phyloP scores from a whole-genome alignment of 1,284 basidiomycete species.

The Rhizoctonia solani region DNA sequence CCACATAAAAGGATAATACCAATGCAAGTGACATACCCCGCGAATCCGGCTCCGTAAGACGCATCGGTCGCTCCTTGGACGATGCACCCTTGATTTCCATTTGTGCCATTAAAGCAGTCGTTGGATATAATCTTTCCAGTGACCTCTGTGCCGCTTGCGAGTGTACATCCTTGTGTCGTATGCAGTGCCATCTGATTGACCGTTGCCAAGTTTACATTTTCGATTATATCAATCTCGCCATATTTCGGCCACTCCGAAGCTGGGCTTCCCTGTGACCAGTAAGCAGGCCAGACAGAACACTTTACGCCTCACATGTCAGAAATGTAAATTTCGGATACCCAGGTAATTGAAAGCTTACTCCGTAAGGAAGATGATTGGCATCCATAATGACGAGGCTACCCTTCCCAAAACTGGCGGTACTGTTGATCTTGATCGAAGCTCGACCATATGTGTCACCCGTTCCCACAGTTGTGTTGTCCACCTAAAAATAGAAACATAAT shows the following conservation, averaged over 20 bases:
- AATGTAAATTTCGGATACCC: neutral
- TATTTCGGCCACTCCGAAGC: constrained; percentile 39
- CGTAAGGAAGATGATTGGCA: constrained; percentile 32
- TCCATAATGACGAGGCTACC: constrained; percentile 35
- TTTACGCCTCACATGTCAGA: too few relatives aligned
- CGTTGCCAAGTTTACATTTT: constrained; percentile 40
- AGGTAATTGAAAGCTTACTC: constrained; percentile 10
- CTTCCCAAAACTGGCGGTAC: constrained; percentile 5
- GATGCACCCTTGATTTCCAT: constrained; percentile 39
- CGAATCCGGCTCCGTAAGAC: constrained; percentile 39
- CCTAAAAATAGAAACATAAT: neutral
- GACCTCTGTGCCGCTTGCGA: constrained; percentile 9
- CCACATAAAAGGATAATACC: neutral
- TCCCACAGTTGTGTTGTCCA: constrained; percentile 35
- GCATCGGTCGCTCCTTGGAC: constrained; percentile 33
- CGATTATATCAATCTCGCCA: constrained; percentile 42
- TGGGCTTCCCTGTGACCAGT: constrained; percentile 38
- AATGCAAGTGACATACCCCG: constrained; percentile 9
- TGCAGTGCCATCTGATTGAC: constrained; percentile 40
- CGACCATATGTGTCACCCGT: constrained; percentile 32
- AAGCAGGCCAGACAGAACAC: constrained; percentile 40
- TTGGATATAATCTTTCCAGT: constrained; percentile 33
- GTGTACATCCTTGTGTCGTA: constrained; percentile 36
- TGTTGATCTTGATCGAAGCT: constrained; percentile 34
- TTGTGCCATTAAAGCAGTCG: constrained; percentile 39